A percentile compares a stretch with the other conserved stretches of the same genome.
These are phyloP conservation scores for Oxyria digyna DNA, from an alignment of 148 eudicot species.

Conservation along the genomic window DNA sequence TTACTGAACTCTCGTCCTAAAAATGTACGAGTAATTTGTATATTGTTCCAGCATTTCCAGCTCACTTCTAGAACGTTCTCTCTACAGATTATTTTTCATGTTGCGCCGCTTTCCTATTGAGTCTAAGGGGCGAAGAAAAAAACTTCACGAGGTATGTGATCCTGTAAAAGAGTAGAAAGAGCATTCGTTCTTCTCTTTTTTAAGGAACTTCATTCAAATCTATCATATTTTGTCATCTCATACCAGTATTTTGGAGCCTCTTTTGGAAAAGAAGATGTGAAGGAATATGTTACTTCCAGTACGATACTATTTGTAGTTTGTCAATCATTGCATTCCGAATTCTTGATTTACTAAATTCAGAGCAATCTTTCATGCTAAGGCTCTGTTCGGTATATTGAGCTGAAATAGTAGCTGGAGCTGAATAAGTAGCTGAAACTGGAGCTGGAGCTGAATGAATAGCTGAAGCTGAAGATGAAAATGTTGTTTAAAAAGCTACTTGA, in stretches of 20 bases:
- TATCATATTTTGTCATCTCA: not conserved
- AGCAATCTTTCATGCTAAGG: not conserved
- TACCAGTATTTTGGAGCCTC: not conserved
- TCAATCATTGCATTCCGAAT: not conserved
- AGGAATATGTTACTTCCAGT: not conserved
- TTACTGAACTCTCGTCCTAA: not conserved
- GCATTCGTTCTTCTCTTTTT: not conserved
- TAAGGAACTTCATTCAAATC: not conserved
- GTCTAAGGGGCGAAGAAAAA: conserved; percentile 68
- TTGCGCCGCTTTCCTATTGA: conserved; percentile 62
- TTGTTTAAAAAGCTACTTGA: too few species aligned
- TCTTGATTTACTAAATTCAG: not conserved
- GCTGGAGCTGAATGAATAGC: too few species aligned
- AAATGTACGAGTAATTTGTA: not conserved
- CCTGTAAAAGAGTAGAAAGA: too few species aligned
- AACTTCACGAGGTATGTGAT: conserved; percentile 59
- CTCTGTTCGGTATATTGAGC: too few species aligned
- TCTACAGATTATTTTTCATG: conserved; percentile 48
- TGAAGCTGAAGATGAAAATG: too few species aligned
- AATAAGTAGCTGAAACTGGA: too few species aligned
- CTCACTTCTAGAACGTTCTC: not conserved
- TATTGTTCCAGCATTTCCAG: not conserved
- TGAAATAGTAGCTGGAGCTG: too few species aligned
- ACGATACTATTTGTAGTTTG: not conserved
- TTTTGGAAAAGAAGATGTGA: not conserved